Evolutionary conservation across 2,329 filamentous ascomycete species (phyloP).

Genomic region (Fusarium pseudograminearum): DNA sequence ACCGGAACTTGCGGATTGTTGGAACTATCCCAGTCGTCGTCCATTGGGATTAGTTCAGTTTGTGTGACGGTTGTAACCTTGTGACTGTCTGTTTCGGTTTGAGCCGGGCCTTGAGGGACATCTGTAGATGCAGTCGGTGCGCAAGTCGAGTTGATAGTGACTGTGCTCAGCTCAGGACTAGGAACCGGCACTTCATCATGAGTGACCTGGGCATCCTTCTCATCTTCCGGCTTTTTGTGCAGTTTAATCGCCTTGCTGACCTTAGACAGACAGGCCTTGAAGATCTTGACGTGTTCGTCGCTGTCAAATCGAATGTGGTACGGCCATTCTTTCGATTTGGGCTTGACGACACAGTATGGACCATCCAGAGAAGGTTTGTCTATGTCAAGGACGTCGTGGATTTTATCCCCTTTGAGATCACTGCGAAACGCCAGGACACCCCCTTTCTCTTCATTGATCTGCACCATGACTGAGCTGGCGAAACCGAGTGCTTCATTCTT

Average conservation of each 20-base stretch:
- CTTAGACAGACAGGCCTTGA: conserved; percentile 16
- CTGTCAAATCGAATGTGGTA: conserved; percentile 41
- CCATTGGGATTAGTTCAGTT: conserved; percentile 22
- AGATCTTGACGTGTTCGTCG: conserved; percentile 27
- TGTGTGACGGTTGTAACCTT: background rate
- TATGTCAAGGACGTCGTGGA: conserved; percentile 43
- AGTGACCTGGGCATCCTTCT: background rate
- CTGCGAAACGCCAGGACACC: conserved; percentile 25
- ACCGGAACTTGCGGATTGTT: conserved; percentile 7
- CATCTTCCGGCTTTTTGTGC: background rate
- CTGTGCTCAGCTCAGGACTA: background rate
- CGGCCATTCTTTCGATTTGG: background rate
- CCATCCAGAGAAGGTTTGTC: conserved; percentile 33
- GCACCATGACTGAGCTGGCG: conserved; percentile 31
- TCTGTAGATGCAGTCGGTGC: background rate
- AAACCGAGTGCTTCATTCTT: conserved; percentile 20
- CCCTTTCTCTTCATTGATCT: conserved; percentile 12
- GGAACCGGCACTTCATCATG: background rate
- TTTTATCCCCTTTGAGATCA: conserved; percentile 16
- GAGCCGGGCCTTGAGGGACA: background rate
- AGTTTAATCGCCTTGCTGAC: conserved; percentile 17
- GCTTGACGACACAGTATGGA: conserved; percentile 40
- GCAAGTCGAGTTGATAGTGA: background rate
- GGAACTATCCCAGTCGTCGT: conserved; percentile 12
- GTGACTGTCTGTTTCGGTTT: background rate